phyloP scores from a whole-genome alignment of 1,139 yeast species.

The Debaryomyces sp. region DNA sequence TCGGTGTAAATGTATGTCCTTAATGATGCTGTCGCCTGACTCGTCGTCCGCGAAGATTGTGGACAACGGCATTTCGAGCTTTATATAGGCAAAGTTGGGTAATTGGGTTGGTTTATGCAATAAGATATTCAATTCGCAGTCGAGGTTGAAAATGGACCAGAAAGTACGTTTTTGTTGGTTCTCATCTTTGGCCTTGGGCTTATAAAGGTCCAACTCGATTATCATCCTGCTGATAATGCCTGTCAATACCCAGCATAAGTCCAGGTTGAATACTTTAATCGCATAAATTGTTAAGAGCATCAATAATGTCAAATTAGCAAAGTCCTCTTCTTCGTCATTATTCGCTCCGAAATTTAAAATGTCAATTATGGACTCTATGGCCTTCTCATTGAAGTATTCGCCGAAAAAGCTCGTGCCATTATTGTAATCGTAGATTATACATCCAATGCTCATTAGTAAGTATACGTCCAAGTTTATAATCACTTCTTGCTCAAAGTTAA shows the following conservation, averaged over 20 bases:
- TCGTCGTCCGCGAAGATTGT: slow-evolving; percentile 19
- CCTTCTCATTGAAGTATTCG: slow-evolving; percentile 33
- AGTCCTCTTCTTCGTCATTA: slow-evolving; percentile 19
- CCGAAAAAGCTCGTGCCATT: slow-evolving; percentile 24
- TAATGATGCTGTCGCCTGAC: slow-evolving; percentile 22
- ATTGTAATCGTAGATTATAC: slow-evolving; percentile 38
- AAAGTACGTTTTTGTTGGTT: slow-evolving; percentile 28
- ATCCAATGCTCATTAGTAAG: slow-evolving; percentile 43
- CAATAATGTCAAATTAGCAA: slow-evolving; percentile 28
- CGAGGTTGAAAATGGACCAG: slow-evolving; percentile 45
- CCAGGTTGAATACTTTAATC: slow-evolving; percentile 29
- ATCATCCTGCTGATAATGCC: slow-evolving; percentile 37
- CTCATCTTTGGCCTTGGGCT: slow-evolving; percentile 10
- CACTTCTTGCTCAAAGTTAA: slow-evolving; percentile 38
- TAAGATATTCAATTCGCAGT: slow-evolving; percentile 40
- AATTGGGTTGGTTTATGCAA: slow-evolving; percentile 38
- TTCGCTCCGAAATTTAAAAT: slow-evolving; percentile 30
- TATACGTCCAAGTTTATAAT: slow-evolving; percentile 43
- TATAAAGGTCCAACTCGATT: slow-evolving; percentile 27
- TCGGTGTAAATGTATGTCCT: slow-evolving; percentile 23
- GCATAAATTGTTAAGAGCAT: slow-evolving; percentile 36
- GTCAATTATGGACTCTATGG: slow-evolving; percentile 38
- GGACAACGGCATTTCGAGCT: slow-evolving; percentile 15
- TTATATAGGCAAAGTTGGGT: slow-evolving; percentile 26
- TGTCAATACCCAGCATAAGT: slow-evolving; percentile 37